Conservation (phyloP, 352 stramenopile genomes). For the Phytophthora rubi region DNA sequence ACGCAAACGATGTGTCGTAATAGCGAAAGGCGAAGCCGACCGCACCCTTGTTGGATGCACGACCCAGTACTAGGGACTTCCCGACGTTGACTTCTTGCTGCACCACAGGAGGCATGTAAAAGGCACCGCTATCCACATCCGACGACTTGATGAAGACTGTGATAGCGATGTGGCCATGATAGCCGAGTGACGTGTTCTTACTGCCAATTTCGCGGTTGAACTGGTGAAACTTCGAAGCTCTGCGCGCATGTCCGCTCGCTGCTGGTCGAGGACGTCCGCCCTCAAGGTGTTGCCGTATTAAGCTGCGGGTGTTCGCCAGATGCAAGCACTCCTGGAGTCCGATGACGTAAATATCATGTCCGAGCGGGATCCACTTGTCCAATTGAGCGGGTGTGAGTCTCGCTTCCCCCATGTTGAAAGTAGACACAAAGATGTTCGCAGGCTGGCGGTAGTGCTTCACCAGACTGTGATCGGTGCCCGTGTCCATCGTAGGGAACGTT, state of each 20-base stretch:
- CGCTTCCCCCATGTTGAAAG: conserved; percentile 87
- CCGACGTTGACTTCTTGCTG: conserved; percentile 79
- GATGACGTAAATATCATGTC: conserved; percentile 89
- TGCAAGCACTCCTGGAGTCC: conserved; percentile 90
- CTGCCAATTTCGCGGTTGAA: conserved; percentile 85
- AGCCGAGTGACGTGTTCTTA: conserved; percentile 81
- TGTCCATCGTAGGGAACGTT: conserved; percentile 38
- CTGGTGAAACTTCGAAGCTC: conserved; percentile 48
- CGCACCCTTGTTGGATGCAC: conserved; percentile 91
- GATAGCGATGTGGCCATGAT: conserved; percentile 89
- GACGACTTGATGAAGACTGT: conserved; percentile 77
- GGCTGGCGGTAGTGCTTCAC: conserved; percentile 53
- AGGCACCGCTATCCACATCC: conserved; percentile 74
- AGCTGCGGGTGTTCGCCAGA: conserved; percentile 62
- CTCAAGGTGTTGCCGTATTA: conserved; percentile 73
- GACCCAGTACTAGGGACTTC: conserved; percentile 77
- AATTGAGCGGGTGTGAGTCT: conserved; percentile 54
- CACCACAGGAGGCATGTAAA: conserved; percentile 81
- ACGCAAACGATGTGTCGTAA: conserved; percentile 87
- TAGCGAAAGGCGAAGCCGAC: conserved; percentile 90
- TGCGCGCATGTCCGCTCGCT: conserved; percentile 26
- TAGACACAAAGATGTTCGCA: conserved; percentile 79
- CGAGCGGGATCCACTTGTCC: conserved; percentile 83
- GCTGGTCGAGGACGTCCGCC: conserved; percentile 37
- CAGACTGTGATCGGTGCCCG: conserved; percentile 25